These are phyloP conservation scores for Yarrowia sp. DNA, from an alignment of 805 yeast species.

Conservation along the genomic window DNA sequence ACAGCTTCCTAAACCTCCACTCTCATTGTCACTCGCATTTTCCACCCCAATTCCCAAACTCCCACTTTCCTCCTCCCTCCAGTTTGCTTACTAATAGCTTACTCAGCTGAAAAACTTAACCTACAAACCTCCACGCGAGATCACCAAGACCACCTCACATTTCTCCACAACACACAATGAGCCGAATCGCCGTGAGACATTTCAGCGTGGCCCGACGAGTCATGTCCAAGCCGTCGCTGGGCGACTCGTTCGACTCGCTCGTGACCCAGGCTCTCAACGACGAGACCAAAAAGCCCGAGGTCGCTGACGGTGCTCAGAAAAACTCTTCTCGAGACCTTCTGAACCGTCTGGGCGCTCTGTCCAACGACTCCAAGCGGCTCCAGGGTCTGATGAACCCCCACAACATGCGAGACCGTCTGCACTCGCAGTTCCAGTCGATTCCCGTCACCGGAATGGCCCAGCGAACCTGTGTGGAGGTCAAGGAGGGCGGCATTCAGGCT, in stretches of 20 bases:
- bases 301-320: not conserved
- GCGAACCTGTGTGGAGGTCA: constrained; percentile 19
- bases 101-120: constrained; percentile 14
- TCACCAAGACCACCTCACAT: not conserved
- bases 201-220: constrained; percentile 20
- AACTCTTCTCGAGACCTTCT: constrained; percentile 21
- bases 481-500: constrained; percentile 6
- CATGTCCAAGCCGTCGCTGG: constrained; percentile 14
- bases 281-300: constrained; percentile 3
- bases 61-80: too few relatives aligned
- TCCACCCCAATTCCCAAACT: too few relatives aligned
- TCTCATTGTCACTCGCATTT: too few relatives aligned
- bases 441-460: constrained; percentile 20
- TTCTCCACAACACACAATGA: not conserved
- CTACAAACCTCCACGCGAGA: not conserved
- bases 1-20: too few relatives aligned
- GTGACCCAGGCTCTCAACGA: constrained; percentile 16
- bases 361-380: constrained; percentile 23
- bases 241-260: constrained; percentile 14
- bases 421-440: constrained; percentile 20
- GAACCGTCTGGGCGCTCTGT: constrained; percentile 19
- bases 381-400: constrained; percentile 21
- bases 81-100: not conserved
- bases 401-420: constrained; percentile 6
- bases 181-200: constrained; percentile 16